Percentiles rank a stretch among this genome's conserved stretches.
Conservation (phyloP, 192 early-diverging fungal genomes). For the Jimgerdemannia flammicorona region DNA sequence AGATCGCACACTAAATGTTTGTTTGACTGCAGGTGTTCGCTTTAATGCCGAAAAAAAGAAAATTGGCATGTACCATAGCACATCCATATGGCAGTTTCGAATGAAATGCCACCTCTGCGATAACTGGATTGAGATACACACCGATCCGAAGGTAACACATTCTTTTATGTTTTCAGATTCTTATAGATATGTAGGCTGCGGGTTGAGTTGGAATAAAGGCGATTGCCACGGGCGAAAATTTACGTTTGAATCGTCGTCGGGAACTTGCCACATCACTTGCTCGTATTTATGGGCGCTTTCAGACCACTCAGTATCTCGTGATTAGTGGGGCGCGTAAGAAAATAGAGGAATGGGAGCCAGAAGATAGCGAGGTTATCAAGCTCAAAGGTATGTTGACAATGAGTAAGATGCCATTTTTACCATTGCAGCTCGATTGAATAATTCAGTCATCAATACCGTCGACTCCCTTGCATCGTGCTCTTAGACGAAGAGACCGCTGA, state of each 20-base stretch:
- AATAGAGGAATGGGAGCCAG: constrained; percentile 67
- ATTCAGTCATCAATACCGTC: not conserved
- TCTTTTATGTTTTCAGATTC: not conserved
- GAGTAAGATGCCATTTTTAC: not conserved
- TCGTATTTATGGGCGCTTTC: too few relatives aligned
- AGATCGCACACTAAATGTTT: not conserved
- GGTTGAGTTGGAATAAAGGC: not conserved
- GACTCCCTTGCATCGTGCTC: not conserved
- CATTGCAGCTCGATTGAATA: not conserved
- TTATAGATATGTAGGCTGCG: not conserved
- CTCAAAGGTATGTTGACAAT: constrained; percentile 44
- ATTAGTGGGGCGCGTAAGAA: constrained; percentile 72
- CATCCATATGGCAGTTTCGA: constrained; percentile 83
- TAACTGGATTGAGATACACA: constrained; percentile 89
- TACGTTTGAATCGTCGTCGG: too few relatives aligned
- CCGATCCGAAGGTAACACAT: constrained; percentile 76
- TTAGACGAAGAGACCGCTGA: constrained; percentile 44
- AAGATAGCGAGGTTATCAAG: constrained; percentile 58
- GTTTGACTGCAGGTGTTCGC: constrained; percentile 60
- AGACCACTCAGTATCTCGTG: constrained; percentile 67
- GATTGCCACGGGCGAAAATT: too few relatives aligned
- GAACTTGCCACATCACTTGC: not conserved
- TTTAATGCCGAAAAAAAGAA: constrained; percentile 97
- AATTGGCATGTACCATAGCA: constrained; percentile 82
- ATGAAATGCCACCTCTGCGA: constrained; percentile 93